A percentile compares a stretch with the other conserved stretches of the same genome.
phyloP scores from a whole-genome alignment of 805 yeast genomes.

The Candida methanosorbosa region DNA sequence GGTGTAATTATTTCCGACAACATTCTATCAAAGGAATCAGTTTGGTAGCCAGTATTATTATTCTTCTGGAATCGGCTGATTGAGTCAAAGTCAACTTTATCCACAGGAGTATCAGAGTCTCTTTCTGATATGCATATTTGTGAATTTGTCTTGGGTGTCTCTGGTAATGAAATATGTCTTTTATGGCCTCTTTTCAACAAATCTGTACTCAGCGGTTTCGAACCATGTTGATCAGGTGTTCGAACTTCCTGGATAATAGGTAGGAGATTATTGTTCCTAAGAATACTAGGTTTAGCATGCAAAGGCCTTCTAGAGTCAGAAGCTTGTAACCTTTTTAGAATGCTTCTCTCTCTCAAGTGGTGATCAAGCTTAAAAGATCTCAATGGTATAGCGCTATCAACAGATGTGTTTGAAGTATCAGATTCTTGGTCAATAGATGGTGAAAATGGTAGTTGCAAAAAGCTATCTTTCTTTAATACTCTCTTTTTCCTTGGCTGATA shows the following conservation, averaged over 20 bases:
- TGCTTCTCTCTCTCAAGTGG: background rate
- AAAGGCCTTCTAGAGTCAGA: background rate
- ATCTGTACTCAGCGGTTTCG: background rate
- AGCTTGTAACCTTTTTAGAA: background rate
- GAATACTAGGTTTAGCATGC: background rate
- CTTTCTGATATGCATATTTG: too few species aligned
- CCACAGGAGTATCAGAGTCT: slow-evolving; percentile 2
- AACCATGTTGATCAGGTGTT: too few species aligned
- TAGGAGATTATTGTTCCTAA: background rate
- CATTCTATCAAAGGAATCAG: too few species aligned
- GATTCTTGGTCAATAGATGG: background rate
- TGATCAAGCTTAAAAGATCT: background rate
- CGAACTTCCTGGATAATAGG: background rate
- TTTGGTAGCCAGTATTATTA: too few species aligned
- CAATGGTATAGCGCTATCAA: background rate
- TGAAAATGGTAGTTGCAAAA: slow-evolving; percentile 10
- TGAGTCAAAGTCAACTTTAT: slow-evolving; percentile 2
- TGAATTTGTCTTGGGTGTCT: slow-evolving; percentile 4
- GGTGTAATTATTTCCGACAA: background rate
- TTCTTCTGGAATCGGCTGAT: background rate
- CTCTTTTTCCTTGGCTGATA: slow-evolving; percentile 7
- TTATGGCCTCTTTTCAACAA: slow-evolving; percentile 4
- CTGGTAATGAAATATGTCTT: slow-evolving; percentile 17
- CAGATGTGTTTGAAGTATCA: background rate
- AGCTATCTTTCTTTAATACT: slow-evolving; percentile 22